Conservation (phyloP, 257 asterid species). For the Mentha longifolia region DNA sequence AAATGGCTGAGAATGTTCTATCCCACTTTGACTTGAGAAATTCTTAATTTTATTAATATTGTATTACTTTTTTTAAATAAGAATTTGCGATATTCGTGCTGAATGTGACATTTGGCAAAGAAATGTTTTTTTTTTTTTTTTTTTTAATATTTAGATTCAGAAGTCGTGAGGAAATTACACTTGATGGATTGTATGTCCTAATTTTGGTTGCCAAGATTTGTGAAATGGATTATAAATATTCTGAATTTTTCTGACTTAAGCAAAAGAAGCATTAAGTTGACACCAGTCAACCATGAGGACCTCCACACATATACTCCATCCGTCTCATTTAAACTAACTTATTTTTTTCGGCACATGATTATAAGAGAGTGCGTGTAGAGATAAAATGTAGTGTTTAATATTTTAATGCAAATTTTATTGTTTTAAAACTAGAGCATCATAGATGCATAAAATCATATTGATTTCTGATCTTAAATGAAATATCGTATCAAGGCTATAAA, state of each 20-base stretch:
- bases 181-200: background rate
- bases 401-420: too few relatives aligned
- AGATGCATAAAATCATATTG: too few relatives aligned
- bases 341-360: too few relatives aligned
- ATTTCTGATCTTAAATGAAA: too few relatives aligned
- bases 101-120: constrained; percentile 30
- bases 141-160: background rate
- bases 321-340: too few relatives aligned
- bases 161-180: background rate
- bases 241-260: background rate
- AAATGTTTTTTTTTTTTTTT: background rate
- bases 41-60: background rate
- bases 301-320: too few relatives aligned
- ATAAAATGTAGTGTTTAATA: too few relatives aligned
- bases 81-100: background rate
- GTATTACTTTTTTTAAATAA: background rate
- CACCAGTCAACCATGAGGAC: background rate
- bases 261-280: background rate
- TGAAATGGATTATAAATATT: background rate
- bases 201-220: background rate
- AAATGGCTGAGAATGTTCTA: background rate
- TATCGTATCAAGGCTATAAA: too few relatives aligned
- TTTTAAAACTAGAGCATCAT: too few relatives aligned
- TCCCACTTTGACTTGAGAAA: constrained; percentile 16
- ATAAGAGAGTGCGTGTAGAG: too few relatives aligned